A percentile compares a stretch with the other conserved stretches of the same genome.
These are phyloP conservation scores for Yamadazyma pseudoaaseri DNA, from an alignment of 1,139 yeast genomes.

Conservation along the genomic window DNA sequence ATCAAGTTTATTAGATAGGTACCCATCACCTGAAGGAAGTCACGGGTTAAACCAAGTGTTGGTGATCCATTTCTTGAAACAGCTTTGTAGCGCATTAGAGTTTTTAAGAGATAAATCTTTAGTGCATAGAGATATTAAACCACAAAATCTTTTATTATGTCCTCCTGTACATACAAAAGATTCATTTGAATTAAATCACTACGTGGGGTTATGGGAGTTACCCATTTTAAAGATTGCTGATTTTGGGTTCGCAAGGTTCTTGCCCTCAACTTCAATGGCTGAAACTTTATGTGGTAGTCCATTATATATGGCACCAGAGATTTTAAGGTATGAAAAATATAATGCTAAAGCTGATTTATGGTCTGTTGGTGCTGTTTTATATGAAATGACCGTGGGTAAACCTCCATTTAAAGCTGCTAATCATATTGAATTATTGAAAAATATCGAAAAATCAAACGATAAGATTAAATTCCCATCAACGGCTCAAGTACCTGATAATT, in stretches of 20 bases:
- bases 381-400: slow-evolving; percentile 91
- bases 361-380: slow-evolving; percentile 96
- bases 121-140: slow-evolving; percentile 92
- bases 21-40: slow-evolving; percentile 76
- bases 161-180: slow-evolving; percentile 66
- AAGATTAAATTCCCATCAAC: slow-evolving; percentile 69
- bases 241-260: slow-evolving; percentile 93
- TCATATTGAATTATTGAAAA: slow-evolving; percentile 83
- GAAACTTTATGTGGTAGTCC: slow-evolving; percentile 98
- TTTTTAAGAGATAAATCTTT: slow-evolving; percentile 80
- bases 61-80: slow-evolving; percentile 82
- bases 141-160: slow-evolving; percentile 82
- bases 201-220: slow-evolving; percentile 79
- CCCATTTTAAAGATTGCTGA: slow-evolving; percentile 94
- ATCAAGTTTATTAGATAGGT: slow-evolving; percentile 70
- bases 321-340: slow-evolving; percentile 87
- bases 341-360: slow-evolving; percentile 96
- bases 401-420: slow-evolving; percentile 95
- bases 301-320: slow-evolving; percentile 97
- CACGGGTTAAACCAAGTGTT: slow-evolving; percentile 79
- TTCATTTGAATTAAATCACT: slow-evolving; percentile 56
- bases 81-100: slow-evolving; percentile 77
- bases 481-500: slow-evolving; percentile 58
- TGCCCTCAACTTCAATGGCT: slow-evolving; percentile 91
- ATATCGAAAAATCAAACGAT: slow-evolving; percentile 81